Evolutionary conservation across 2,329 filamentous ascomycete genomes (phyloP).

Genomic region (Talaromyces marneffei): DNA sequence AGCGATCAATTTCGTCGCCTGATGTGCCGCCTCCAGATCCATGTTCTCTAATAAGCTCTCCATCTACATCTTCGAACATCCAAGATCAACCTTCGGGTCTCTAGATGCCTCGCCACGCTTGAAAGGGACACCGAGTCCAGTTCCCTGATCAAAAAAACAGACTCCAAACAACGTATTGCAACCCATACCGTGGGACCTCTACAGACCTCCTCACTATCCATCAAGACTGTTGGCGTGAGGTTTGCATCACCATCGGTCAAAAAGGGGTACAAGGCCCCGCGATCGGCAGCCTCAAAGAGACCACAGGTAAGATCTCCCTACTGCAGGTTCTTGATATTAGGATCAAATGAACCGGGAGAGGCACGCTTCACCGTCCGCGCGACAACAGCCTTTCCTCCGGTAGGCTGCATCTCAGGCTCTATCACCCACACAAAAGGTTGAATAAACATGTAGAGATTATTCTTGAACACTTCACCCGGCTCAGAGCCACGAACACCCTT

Average conservation of each 20-base stretch:
- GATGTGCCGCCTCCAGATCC: too few relatives aligned
- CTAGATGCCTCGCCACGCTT: too few relatives aligned
- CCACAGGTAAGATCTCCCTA: constrained; percentile 47
- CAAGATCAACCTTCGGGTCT: too few relatives aligned
- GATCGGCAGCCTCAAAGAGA: constrained; percentile 45
- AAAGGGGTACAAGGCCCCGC: constrained; percentile 46
- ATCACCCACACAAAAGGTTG: constrained; percentile 49
- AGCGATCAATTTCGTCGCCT: too few relatives aligned
- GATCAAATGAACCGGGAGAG: constrained; percentile 46
- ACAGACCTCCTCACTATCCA: too few relatives aligned
- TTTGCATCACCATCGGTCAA: constrained; percentile 47
- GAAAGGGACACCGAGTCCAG: too few relatives aligned
- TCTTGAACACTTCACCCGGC: constrained; percentile 31
- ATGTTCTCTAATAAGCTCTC: too few relatives aligned
- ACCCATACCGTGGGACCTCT: too few relatives aligned
- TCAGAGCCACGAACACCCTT: constrained; percentile 35
- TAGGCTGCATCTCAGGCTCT: constrained; percentile 40
- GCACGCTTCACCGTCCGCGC: constrained; percentile 43
- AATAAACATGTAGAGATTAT: constrained; percentile 45
- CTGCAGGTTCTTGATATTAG: constrained; percentile 49
- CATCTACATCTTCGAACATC: too few relatives aligned
- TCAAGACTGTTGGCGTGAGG: too few relatives aligned
- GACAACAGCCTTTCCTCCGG: constrained; percentile 41
- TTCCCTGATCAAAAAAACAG: too few relatives aligned
- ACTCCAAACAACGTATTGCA: too few relatives aligned